These are phyloP conservation scores for Elongisporangium prolatum DNA, from an alignment of 352 stramenopile species.

Conservation along the genomic window DNA sequence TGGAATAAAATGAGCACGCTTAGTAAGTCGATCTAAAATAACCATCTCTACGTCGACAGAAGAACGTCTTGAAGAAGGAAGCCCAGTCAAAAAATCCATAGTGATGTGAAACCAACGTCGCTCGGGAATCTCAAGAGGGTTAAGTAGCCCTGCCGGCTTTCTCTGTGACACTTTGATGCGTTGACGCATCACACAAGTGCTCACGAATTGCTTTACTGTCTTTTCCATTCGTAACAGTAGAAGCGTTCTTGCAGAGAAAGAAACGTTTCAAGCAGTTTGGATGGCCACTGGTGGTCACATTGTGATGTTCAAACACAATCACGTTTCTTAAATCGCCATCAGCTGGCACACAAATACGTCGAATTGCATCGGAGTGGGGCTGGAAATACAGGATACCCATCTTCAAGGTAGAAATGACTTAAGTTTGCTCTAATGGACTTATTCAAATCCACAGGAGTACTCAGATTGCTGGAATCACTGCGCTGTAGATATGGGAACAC, in stretches of 20 bases:
- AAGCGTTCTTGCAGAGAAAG: conserved; percentile 8
- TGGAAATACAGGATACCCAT: no score
- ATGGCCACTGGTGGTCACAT: no score
- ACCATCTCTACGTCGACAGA: background rate
- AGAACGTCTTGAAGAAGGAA: conserved; percentile 4
- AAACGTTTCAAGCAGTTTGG: background rate
- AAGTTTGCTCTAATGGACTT: no score
- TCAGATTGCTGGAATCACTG: no score
- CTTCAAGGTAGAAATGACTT: no score
- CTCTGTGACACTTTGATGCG: conserved; percentile 6
- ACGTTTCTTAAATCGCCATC: no score
- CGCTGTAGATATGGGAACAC: no score
- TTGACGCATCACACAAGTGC: conserved; percentile 14
- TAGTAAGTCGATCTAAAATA: no score
- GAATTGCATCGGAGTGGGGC: no score
- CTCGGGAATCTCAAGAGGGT: conserved; percentile 9
- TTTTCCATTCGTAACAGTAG: conserved; percentile 14
- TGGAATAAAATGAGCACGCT: background rate
- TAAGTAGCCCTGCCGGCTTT: conserved; percentile 8
- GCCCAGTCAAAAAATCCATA: conserved; percentile 15
- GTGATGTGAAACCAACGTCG: conserved; percentile 11
- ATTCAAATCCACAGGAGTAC: no score
- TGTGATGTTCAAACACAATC: no score
- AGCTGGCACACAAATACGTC: no score
- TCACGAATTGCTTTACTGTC: conserved; percentile 4